Conservation (phyloP, 1,284 basidiomycete genomes). For the Cryptococcus sp. region DNA sequence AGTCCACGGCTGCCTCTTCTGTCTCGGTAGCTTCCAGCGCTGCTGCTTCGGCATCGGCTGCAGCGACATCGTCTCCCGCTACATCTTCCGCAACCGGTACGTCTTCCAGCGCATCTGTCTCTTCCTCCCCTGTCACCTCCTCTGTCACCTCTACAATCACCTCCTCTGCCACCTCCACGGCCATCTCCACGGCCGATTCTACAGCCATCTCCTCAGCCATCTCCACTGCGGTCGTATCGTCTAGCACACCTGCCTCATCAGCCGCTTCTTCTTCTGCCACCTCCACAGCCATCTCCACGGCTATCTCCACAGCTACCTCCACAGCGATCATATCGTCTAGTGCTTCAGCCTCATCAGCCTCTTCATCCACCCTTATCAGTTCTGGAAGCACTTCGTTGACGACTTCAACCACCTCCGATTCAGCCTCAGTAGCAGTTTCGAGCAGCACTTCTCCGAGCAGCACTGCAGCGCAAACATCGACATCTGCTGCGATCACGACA, state of each 20-base stretch:
- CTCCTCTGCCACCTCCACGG: not conserved
- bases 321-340: not conserved
- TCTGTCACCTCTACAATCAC: not conserved
- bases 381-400: not conserved
- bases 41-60: not conserved
- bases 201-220: not conserved
- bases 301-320: not conserved
- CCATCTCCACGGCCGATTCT: not conserved
- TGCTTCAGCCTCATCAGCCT: not conserved
- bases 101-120: not conserved
- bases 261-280: not conserved
- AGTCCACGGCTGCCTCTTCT: no score
- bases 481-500: not conserved
- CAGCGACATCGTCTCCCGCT: not conserved
- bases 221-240: not conserved
- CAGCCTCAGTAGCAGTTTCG: not conserved
- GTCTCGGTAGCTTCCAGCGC: not conserved
- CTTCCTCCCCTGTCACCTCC: not conserved
- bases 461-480: constrained; percentile 2
- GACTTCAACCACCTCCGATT: not conserved
- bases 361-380: not conserved
- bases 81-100: not conserved
- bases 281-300: not conserved
- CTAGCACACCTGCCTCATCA: not conserved
- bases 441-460: not conserved